phyloP scores from a whole-genome alignment of 805 yeast genomes.

The Zygosaccharomyces rouxii region DNA sequence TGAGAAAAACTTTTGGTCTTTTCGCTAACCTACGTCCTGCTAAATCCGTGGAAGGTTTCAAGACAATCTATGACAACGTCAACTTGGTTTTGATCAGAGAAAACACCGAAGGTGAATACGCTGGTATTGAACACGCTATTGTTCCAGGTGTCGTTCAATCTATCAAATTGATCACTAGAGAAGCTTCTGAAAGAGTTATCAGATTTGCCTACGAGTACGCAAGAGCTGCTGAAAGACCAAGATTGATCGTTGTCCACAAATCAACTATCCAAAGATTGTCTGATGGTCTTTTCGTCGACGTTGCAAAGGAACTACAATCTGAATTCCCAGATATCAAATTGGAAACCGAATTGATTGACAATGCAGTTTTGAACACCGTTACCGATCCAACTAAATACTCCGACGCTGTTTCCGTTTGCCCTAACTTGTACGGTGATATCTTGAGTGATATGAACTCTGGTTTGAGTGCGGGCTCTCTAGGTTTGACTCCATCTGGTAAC shows the following conservation, averaged over 20 bases:
- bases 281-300: slow-evolving; percentile 92
- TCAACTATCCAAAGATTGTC: slow-evolving; percentile 97
- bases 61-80: slow-evolving; percentile 76
- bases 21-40: slow-evolving; percentile 98
- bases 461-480: slow-evolving; percentile 91
- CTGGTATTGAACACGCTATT: slow-evolving; percentile 97
- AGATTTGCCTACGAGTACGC: slow-evolving; percentile 98
- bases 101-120: slow-evolving; percentile 99
- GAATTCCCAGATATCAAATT: slow-evolving; percentile 89
- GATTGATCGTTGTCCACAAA: slow-evolving; percentile 93
- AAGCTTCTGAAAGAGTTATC: slow-evolving; percentile 94
- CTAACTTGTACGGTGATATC: slow-evolving; percentile 98
- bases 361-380: slow-evolving; percentile 88
- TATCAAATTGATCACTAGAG: slow-evolving; percentile 92
- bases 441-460: slow-evolving; percentile 97
- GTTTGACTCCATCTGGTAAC: slow-evolving; percentile 98
- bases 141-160: slow-evolving; percentile 99
- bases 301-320: slow-evolving; percentile 83
- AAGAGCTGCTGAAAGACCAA: slow-evolving; percentile 76
- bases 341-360: slow-evolving; percentile 86
- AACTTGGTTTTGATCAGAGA: slow-evolving; percentile 96
- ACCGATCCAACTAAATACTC: slow-evolving; percentile 81
- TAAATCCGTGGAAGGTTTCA: slow-evolving; percentile 85
- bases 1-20: slow-evolving; percentile 93
- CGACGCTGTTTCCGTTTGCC: slow-evolving; percentile 92